phyloP scores from a whole-genome alignment of 148 eudicot species.

The Rhododendron griersonianum region DNA sequence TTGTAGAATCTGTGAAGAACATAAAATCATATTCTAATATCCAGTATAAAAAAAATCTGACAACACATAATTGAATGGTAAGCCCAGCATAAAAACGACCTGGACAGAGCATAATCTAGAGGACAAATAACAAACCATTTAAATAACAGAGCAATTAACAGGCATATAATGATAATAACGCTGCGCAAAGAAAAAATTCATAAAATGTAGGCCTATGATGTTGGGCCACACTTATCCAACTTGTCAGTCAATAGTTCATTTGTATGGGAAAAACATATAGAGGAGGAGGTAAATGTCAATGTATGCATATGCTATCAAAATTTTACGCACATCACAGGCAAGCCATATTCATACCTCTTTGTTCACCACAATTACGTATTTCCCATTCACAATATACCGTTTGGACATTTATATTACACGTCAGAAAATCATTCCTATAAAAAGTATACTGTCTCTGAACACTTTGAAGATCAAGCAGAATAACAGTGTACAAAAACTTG shows the following conservation, averaged over 20 bases:
- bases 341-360: background rate
- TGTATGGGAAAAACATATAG: background rate
- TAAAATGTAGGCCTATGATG: background rate
- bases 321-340: background rate
- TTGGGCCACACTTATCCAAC: background rate
- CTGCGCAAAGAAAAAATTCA: background rate
- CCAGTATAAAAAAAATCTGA: background rate
- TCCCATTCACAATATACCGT: background rate
- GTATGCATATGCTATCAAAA: background rate
- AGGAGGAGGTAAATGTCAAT: background rate
- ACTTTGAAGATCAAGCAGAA: background rate
- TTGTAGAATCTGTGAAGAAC: conserved; percentile 57
- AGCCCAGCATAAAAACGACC: background rate
- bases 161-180: background rate
- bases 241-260: background rate
- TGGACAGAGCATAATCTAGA: background rate
- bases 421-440: background rate
- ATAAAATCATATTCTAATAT: background rate
- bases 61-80: background rate
- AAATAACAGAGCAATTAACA: background rate
- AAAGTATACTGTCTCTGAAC: background rate
- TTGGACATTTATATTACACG: background rate
- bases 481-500: background rate
- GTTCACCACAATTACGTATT: background rate
- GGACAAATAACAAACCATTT: background rate